Conservation (phyloP, 306 rosid genomes). For the Sicyos baderoa region DNA sequence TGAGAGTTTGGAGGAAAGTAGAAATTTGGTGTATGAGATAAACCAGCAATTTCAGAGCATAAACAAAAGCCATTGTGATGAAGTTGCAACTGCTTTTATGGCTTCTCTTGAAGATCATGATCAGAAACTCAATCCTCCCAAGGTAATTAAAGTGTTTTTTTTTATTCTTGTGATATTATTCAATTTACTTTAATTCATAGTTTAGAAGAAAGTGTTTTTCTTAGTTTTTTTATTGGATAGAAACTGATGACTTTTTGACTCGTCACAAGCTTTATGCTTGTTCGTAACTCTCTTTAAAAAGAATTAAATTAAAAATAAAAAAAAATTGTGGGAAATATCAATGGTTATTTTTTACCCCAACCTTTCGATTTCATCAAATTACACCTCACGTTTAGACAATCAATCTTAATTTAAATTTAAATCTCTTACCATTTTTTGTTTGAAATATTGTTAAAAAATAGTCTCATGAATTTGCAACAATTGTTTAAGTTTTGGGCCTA, state of each 20-base stretch:
- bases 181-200: background rate
- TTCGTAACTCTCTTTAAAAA: background rate
- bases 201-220: background rate
- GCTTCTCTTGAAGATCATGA: constrained; percentile 12
- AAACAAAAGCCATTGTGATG: background rate
- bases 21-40: constrained; percentile 22
- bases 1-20: constrained; percentile 30
- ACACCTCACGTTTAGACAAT: no score
- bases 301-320: no score
- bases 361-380: no score
- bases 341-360: no score
- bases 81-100: constrained; percentile 4
- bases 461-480: no score
- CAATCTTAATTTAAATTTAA: no score
- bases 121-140: background rate
- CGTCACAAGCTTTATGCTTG: background rate
- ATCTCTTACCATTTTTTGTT: no score
- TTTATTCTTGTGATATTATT: background rate
- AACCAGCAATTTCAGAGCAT: constrained; percentile 15
- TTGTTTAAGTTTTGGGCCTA: no score
- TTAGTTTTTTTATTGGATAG: no score
- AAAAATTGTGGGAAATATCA: no score
- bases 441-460: no score
- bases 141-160: background rate
- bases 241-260: background rate